These are phyloP conservation scores for Lasiosphaeria miniovina DNA, from an alignment of 495 filamentous ascomycete genomes.

Conservation along the genomic window DNA sequence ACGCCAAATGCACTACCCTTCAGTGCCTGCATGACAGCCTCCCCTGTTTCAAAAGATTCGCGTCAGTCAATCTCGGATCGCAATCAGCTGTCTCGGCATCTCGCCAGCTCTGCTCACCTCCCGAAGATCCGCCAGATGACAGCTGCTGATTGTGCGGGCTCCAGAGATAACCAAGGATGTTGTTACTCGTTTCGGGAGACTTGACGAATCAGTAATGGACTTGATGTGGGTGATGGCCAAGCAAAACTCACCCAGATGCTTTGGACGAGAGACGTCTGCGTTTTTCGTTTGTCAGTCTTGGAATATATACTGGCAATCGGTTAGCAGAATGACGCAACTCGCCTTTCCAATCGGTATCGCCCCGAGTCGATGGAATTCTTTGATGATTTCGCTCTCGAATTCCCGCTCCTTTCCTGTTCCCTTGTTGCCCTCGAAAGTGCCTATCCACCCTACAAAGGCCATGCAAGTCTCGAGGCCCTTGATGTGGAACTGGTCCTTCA, in stretches of 20 bases:
- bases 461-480: conserved; percentile 48
- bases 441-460: conserved; percentile 30
- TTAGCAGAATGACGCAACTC: background rate
- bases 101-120: conserved; percentile 32
- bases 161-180: conserved; percentile 61
- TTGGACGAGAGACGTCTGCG: conserved; percentile 15
- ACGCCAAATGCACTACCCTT: conserved; percentile 62
- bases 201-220: background rate
- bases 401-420: conserved; percentile 48
- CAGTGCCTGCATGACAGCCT: conserved; percentile 60
- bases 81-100: background rate
- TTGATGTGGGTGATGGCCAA: background rate
- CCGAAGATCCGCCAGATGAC: conserved; percentile 62
- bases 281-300: background rate
- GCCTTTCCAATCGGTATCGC: conserved; percentile 65
- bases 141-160: conserved; percentile 59
- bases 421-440: conserved; percentile 53
- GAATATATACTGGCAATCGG: background rate
- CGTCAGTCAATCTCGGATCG: background rate
- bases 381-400: conserved; percentile 44
- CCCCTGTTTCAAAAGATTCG: conserved; percentile 37
- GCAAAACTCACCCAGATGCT: conserved; percentile 13
- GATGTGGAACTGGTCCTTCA: conserved; percentile 68
- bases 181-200: conserved; percentile 52
- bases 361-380: conserved; percentile 38